phyloP scores from a whole-genome alignment of 169 alveolate species.

The Theileria sp. region DNA sequence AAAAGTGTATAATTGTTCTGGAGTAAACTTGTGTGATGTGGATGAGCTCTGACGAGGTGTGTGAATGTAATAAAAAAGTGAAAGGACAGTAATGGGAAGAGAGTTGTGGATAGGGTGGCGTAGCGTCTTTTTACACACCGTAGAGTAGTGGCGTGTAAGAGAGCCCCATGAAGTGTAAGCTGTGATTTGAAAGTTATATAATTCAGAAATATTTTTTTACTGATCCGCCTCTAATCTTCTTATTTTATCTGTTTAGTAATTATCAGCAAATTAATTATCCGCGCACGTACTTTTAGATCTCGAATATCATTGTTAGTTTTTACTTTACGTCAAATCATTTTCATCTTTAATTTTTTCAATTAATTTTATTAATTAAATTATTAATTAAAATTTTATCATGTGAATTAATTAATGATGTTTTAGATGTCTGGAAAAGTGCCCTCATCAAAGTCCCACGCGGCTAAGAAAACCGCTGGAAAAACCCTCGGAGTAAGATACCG shows the following conservation, averaged over 20 bases:
- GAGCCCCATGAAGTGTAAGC: not conserved
- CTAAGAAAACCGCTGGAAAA: slow-evolving; percentile 86
- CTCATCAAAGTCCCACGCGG: slow-evolving; percentile 84
- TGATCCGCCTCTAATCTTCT: not conserved
- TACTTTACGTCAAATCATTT: too few species aligned
- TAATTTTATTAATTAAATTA: too few species aligned
- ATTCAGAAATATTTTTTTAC: not conserved
- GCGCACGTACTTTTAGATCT: not conserved
- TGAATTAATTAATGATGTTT: too few species aligned
- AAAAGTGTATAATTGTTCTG: not conserved
- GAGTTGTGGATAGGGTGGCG: not conserved
- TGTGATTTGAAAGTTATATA: not conserved
- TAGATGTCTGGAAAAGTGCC: slow-evolving; percentile 87
- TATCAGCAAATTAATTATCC: not conserved
- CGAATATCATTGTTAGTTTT: not conserved
- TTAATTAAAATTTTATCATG: too few species aligned
- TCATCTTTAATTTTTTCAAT: not conserved
- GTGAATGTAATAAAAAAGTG: not conserved
- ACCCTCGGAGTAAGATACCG: slow-evolving; percentile 85
- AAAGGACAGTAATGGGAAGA: not conserved
- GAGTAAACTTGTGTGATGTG: too few species aligned
- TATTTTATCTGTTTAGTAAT: not conserved
- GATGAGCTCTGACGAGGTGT: too few species aligned
- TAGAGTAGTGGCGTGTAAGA: not conserved
- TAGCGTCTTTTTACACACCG: not conserved